phyloP scores from a whole-genome alignment of 2,329 filamentous ascomycete species.

The Epichloe scottii region DNA sequence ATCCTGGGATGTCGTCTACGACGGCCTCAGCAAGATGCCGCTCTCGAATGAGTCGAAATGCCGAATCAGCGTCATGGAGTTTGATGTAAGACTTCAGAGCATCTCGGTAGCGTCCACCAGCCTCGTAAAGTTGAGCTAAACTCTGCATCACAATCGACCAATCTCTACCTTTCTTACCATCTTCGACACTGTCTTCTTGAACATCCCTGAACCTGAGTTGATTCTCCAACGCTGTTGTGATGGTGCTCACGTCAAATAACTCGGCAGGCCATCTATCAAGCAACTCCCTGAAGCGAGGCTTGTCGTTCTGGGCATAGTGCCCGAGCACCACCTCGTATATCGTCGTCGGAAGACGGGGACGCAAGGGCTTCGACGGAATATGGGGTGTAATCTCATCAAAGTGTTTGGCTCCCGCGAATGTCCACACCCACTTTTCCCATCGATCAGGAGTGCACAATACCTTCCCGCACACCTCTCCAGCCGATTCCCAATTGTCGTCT shows the following conservation, averaged over 20 bases:
- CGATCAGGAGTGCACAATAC: conserved; percentile 66
- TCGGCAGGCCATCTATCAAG: conserved; percentile 76
- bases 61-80: conserved; percentile 81
- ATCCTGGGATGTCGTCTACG: conserved; percentile 76
- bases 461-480: conserved; percentile 69
- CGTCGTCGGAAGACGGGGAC: conserved; percentile 64
- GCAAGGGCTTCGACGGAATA: conserved; percentile 66
- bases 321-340: conserved; percentile 84
- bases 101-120: conserved; percentile 67
- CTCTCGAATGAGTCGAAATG: conserved; percentile 74
- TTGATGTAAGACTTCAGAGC: conserved; percentile 81
- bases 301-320: conserved; percentile 74
- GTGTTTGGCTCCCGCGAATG: conserved; percentile 72
- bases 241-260: conserved; percentile 64
- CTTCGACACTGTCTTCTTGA: conserved; percentile 62
- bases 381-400: conserved; percentile 83
- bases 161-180: conserved; percentile 60
- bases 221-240: conserved; percentile 69
- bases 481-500: conserved; percentile 59
- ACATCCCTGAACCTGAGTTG: conserved; percentile 68
- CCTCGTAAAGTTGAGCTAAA: conserved; percentile 73
- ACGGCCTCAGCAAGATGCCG: conserved; percentile 85
- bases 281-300: conserved; percentile 62
- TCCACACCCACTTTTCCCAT: conserved; percentile 96
- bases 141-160: conserved; percentile 85